Evolutionary conservation across 1,284 basidiomycete species (phyloP).

Genomic region (Rhodotorula glutinis): DNA sequence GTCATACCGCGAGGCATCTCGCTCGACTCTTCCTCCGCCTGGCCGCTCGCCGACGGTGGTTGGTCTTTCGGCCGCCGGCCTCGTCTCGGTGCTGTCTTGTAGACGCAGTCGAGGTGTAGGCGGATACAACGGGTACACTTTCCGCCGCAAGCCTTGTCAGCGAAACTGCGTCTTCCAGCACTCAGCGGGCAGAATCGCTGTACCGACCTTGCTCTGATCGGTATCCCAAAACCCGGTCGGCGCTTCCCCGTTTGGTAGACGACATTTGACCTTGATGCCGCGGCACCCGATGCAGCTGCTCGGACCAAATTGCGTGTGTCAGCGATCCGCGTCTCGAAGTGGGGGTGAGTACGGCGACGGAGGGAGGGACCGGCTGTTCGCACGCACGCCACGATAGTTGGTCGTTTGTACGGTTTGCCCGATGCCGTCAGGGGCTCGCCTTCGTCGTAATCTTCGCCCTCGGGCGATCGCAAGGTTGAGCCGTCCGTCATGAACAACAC

Average conservation of each 20-base stretch:
- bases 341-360: not conserved
- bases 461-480: no score
- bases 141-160: not conserved
- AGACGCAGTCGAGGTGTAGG: slow-evolving; percentile 21
- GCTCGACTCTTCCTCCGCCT: no score
- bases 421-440: no score
- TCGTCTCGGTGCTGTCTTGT: slow-evolving; percentile 7
- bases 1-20: not conserved
- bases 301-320: not conserved
- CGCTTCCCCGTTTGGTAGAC: slow-evolving; percentile 11
- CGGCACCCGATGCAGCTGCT: slow-evolving; percentile 8
- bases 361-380: not conserved
- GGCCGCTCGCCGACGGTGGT: not conserved
- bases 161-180: not conserved
- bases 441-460: not conserved
- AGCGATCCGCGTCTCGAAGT: not conserved
- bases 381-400: slow-evolving; percentile 1
- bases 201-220: slow-evolving; percentile 1
- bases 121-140: slow-evolving; percentile 18
- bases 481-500: no score
- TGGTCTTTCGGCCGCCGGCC: slow-evolving; percentile 17
- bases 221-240: slow-evolving; percentile 9
- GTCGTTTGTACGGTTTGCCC: not conserved
- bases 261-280: slow-evolving; percentile 20
- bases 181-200: not conserved